Percentiles rank a stretch among this genome's conserved stretches.
Evolutionary conservation across 768 basidiomycete species (phyloP).

Genomic region (Clitopilus passeckerianus): DNA sequence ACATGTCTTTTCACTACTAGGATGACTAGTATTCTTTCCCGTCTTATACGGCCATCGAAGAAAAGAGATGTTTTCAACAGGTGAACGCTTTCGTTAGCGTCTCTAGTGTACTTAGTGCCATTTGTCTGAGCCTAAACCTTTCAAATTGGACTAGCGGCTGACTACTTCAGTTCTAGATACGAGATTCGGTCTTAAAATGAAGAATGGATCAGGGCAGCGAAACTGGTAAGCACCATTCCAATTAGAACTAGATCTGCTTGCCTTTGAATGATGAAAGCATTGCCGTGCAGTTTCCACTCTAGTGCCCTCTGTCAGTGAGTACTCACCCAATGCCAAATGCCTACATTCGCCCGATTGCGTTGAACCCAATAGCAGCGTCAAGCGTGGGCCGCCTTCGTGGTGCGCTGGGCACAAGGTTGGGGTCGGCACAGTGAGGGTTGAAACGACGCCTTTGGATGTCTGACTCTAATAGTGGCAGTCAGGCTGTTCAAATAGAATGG

Average conservation of each 20-base stretch:
- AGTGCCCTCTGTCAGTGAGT: conserved; percentile 51
- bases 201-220: conserved; percentile 8
- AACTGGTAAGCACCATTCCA: neutral
- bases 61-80: no score
- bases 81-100: conserved; percentile 47
- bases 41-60: no score
- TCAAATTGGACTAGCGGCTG: conserved; percentile 2
- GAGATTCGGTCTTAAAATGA: neutral
- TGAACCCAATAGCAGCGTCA: conserved; percentile 67
- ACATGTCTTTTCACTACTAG: no score
- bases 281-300: conserved; percentile 78
- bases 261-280: conserved; percentile 46
- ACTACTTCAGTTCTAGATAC: neutral
- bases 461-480: no score
- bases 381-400: conserved; percentile 68
- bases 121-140: conserved; percentile 56
- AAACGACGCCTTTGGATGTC: no score
- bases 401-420: conserved; percentile 73
- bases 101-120: conserved; percentile 86
- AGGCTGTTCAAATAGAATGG: no score
- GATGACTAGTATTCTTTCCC: no score
- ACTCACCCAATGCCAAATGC: conserved; percentile 69
- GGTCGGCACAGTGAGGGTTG: no score
- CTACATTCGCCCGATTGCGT: conserved; percentile 63
- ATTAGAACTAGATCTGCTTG: neutral